phyloP scores from a whole-genome alignment of 441 rosid species.

The Euphorbia celastroides region DNA sequence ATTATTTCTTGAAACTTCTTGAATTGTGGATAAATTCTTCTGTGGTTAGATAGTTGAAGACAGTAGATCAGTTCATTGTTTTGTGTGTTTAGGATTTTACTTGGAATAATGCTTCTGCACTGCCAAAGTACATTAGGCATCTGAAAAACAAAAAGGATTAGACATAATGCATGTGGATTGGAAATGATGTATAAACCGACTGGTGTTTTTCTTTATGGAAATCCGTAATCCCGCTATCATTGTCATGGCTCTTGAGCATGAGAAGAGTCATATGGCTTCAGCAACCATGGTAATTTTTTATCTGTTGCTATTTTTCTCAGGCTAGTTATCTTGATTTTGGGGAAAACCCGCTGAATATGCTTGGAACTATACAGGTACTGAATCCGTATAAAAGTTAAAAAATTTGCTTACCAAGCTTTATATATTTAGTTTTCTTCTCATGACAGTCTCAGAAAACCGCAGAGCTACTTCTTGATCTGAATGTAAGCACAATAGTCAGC shows the following conservation, averaged over 20 bases:
- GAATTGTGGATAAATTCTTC: not conserved
- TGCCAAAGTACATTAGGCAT: not conserved
- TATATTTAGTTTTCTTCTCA: slow-evolving; percentile 20
- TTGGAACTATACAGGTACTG: slow-evolving; percentile 73
- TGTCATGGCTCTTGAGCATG: not conserved
- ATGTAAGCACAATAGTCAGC: slow-evolving; percentile 51
- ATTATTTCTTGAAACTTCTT: not conserved
- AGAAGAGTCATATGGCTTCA: not conserved
- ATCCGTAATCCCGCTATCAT: not conserved
- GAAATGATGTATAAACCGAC: not conserved
- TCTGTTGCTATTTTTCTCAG: slow-evolving; percentile 27
- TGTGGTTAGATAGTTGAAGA: not conserved
- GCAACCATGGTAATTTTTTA: not conserved
- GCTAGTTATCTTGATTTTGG: slow-evolving; percentile 27
- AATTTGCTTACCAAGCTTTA: slow-evolving; percentile 2
- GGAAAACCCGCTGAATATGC: slow-evolving; percentile 64
- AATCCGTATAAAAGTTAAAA: slow-evolving; percentile 1
- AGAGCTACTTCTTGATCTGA: slow-evolving; percentile 85
- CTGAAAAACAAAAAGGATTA: not conserved
- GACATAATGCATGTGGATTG: not conserved
- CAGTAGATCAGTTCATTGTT: not conserved
- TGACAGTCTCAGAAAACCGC: slow-evolving; percentile 85
- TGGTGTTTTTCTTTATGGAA: not conserved
- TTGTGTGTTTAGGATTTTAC: not conserved
- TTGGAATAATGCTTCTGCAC: not conserved